A percentile compares a stretch with the other conserved stretches of the same genome.
phyloP scores from a whole-genome alignment of 768 basidiomycete species.

The Pulveroboletus sp. region DNA sequence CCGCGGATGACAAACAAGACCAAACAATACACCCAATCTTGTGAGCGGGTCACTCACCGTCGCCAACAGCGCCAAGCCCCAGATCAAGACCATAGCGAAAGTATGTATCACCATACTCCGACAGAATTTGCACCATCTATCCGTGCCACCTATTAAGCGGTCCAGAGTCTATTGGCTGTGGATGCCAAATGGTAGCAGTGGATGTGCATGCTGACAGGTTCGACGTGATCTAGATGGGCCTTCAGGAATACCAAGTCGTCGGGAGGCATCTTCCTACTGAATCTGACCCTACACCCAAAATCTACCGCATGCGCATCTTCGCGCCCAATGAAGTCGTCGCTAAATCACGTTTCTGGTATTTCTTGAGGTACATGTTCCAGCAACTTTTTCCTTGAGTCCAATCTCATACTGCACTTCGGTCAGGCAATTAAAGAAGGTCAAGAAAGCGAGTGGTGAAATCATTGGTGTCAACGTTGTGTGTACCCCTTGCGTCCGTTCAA shows the following conservation, averaged over 20 bases:
- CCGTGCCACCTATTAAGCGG: not conserved
- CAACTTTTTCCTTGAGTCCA: not conserved
- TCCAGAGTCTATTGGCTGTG: constrained; percentile 21
- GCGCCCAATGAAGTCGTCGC: constrained; percentile 98
- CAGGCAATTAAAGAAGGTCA: constrained; percentile 97
- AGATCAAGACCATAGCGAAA: too few species aligned
- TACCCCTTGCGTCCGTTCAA: constrained; percentile 76
- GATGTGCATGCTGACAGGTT: constrained; percentile 21
- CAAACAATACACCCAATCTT: too few species aligned
- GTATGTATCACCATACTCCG: not conserved
- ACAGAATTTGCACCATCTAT: not conserved
- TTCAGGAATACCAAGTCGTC: constrained; percentile 93
- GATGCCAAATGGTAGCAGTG: constrained; percentile 23
- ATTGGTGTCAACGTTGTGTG: constrained; percentile 96
- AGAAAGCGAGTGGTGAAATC: constrained; percentile 99
- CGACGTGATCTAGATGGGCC: constrained; percentile 54
- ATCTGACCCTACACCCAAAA: constrained; percentile 90
- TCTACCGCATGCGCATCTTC: constrained; percentile 99
- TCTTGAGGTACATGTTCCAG: constrained; percentile 64
- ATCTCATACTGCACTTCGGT: not conserved
- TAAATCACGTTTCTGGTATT: constrained; percentile 99
- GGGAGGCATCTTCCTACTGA: constrained; percentile 97
- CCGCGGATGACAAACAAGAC: too few species aligned
- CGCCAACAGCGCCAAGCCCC: too few species aligned
- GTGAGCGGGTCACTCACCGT: too few species aligned